Evolutionary conservation across 768 basidiomycete species (phyloP).

Genomic region (Tricholoma sp.): DNA sequence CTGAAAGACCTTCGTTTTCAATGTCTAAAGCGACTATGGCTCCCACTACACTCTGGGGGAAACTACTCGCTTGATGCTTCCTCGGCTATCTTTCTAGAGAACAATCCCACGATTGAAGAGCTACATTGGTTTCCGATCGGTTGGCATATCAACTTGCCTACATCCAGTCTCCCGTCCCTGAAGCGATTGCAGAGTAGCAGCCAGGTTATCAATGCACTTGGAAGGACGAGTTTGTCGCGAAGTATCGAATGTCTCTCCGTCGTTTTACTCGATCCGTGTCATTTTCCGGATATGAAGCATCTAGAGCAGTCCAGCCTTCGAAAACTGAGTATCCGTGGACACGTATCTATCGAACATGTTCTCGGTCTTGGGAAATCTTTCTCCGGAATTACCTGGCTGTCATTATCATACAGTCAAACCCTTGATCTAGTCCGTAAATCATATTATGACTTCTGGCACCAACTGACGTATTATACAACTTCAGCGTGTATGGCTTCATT

Average conservation of each 20-base stretch:
- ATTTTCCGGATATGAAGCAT: slow-evolving; percentile 23
- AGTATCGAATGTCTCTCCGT: slow-evolving; percentile 33
- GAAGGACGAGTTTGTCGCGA: slow-evolving; percentile 18
- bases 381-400: slow-evolving; percentile 35
- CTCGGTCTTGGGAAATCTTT: slow-evolving; percentile 31
- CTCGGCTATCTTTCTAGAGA: slow-evolving; percentile 34
- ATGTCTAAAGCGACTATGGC: slow-evolving; percentile 33
- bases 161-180: slow-evolving; percentile 35
- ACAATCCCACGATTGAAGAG: slow-evolving; percentile 41
- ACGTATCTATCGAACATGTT: slow-evolving; percentile 23
- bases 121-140: slow-evolving; percentile 42
- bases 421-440: neutral
- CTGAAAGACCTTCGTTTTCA: slow-evolving; percentile 35
- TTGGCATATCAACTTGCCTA: slow-evolving; percentile 22
- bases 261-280: slow-evolving; percentile 21
- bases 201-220: slow-evolving; percentile 31
- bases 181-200: slow-evolving; percentile 30
- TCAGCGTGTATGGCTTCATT: slow-evolving; percentile 34
- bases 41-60: slow-evolving; percentile 38
- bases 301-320: slow-evolving; percentile 25
- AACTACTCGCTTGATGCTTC: slow-evolving; percentile 28
- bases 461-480: too few species aligned
- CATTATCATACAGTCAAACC: slow-evolving; percentile 21
- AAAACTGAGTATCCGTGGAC: slow-evolving; percentile 27
- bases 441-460: too few species aligned